Evolutionary conservation across 2,329 filamentous ascomycete genomes (phyloP), one percentile per base, ranked within the genome.

Genomic region (Ustilaginoidea virens): DNA sequence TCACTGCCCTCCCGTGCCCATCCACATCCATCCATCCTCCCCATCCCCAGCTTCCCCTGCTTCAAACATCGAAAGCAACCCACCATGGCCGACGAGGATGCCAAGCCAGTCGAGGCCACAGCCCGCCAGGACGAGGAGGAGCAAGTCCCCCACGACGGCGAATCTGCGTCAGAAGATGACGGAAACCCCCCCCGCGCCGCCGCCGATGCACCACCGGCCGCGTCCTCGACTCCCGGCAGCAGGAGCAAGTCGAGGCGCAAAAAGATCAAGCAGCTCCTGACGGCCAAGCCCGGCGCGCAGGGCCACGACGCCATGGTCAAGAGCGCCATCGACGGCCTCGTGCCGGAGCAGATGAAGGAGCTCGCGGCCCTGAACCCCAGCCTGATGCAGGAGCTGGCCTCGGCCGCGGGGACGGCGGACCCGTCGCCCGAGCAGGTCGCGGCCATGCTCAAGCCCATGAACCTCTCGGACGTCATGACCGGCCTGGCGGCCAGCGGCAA

Each of bases 401-500:
- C 47, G 25, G 53, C 48, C 21, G 50, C 49, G 13, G 52, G 49
- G 14, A 49, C 44, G 36, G 45, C 46, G 17, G 51, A 54, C 39
- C 47, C 47, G 23, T 48, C 43, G 16, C 41, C 53, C n/a, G 51
- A 56, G 12, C 53, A 61, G 31, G 55, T 66, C 17, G 56, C 64
- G 34, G 60, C 66, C 18, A 55, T 63, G 27, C 58, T 78, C 36
- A 69, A 69, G 53, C 67, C 68, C 41, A 60, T 82, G 47, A 75
- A 65, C 38, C 57, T 81, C 31, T 67, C 74, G 47, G 75, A 82
- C 37, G 70, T 81, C 46, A 70, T 82, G 66, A 80, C 78, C 1
- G 77, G 78, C 0, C 54, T 81, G 44, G 78, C 85, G 11, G 63
- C 81, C 6, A 74, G 71, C 36, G 80, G 80, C 32, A 92, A 90